Conservation (phyloP, 345 rosid species). For the Populus deltoides region DNA sequence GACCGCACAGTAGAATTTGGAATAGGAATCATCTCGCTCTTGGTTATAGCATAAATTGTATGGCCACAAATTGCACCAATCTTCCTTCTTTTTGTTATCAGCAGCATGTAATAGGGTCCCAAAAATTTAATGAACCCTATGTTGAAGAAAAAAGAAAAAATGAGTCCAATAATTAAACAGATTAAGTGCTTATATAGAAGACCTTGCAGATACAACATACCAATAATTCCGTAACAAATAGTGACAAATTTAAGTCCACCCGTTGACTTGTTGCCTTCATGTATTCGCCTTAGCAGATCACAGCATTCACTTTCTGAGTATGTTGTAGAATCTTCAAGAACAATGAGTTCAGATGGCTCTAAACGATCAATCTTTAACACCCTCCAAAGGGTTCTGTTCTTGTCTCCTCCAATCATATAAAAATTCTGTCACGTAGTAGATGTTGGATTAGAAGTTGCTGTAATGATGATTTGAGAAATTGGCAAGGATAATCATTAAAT, state of each 20-base stretch:
- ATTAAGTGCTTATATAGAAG: not conserved
- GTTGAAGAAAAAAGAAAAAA: constrained; percentile 15
- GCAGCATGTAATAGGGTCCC: constrained; percentile 92
- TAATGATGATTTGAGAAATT: not conserved
- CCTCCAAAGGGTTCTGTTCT: constrained; percentile 60
- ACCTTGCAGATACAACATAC: constrained; percentile 37
- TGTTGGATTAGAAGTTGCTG: not conserved
- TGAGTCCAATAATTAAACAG: constrained; percentile 4
- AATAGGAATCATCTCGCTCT: constrained; percentile 68
- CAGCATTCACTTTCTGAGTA: constrained; percentile 68
- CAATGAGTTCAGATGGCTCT: constrained; percentile 61
- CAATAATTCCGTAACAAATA: constrained; percentile 79
- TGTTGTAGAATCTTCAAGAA: constrained; percentile 58
- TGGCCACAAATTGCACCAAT: constrained; percentile 87
- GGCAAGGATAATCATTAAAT: not conserved
- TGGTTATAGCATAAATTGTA: constrained; percentile 57
- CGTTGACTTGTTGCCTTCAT: constrained; percentile 71
- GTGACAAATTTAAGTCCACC: constrained; percentile 89
- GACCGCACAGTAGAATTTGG: constrained; percentile 65
- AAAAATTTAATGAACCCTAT: constrained; percentile 84
- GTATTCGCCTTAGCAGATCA: constrained; percentile 61
- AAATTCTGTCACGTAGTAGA: constrained; percentile 53
- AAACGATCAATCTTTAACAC: constrained; percentile 77
- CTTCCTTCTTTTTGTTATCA: constrained; percentile 83
- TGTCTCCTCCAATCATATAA: constrained; percentile 86